Base-by-base conservation (phyloP, 2,329 filamentous ascomycete genomes). In the Ophiocordyceps camponoti-rufipedis region DNA sequence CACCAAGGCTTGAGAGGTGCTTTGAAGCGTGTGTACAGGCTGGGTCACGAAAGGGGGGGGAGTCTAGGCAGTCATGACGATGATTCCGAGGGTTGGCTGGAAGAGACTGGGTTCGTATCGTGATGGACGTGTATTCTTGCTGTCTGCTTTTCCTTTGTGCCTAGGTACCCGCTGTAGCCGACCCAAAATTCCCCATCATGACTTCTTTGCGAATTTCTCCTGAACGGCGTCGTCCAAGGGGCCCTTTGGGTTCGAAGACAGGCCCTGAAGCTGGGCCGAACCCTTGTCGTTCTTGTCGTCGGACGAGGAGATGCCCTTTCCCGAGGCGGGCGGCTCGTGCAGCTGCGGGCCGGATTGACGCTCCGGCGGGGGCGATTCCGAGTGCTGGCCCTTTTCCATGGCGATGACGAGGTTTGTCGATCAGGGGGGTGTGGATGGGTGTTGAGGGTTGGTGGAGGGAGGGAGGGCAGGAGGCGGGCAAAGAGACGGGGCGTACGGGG, bases 361-460 rank as follows among this genome's bases (percentile, higher is more conserved):
- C 66, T 84, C 78, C 28, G 84, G 83, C 45, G 78, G 67, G 50
- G 86, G 87, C 31, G 86, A 94, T 65, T 94, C 74, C 58, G 80
- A 79, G 60, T 74, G 63, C 57, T 82, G 79, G 82, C 86, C 85
- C 56, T 51, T 78, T 52, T 48, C 16, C 19, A 28, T 49, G 51
- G 54, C 55, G 51, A 23, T 61, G 51, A 53, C 48, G 44, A 48
- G 44, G 44, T 45, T 49, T 41, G 16, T 31, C 29, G 12, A 31
- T 9, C 9, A 9, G 7, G 9, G 29, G 9, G 29, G 29, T 31
- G 8, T 31, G 29, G 29, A 31, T 31, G 29, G 8, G 29, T 31
- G 43, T 44, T 38, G 43, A 39, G 28, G 41, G 28, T 9, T 31
- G 10, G 23, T 42, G 16, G 18, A 35, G 2, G 28, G 38, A 28